A percentile compares a stretch with the other conserved stretches of the same genome.
phyloP scores from a whole-genome alignment of 805 yeast species.

The Pichia rugopelliculosa region DNA sequence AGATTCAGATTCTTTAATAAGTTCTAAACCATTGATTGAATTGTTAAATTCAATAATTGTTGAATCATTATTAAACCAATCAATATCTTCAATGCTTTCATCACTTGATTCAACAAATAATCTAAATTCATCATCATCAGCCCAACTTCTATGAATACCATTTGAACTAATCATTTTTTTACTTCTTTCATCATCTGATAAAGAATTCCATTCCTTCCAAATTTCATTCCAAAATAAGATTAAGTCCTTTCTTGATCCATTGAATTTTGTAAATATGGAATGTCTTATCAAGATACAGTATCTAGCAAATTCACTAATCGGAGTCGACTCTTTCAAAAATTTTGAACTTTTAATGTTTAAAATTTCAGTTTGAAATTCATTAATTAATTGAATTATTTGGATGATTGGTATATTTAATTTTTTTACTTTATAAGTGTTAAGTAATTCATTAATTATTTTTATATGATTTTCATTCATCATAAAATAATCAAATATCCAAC shows the following conservation, averaged over 20 bases:
- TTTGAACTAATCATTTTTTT: constrained; percentile 10
- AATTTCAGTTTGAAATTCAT: constrained; percentile 4
- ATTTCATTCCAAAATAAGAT: constrained; percentile 23
- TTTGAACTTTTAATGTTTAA: constrained; percentile 7
- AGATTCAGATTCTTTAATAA: constrained; percentile 11
- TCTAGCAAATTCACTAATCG: constrained; percentile 24
- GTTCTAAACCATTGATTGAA: constrained; percentile 6
- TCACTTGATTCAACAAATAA: constrained; percentile 15
- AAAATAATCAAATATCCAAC: constrained; percentile 14
- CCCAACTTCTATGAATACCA: constrained; percentile 17
- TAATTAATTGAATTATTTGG: constrained; percentile 6
- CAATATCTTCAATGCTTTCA: constrained; percentile 10
- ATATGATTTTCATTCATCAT: constrained; percentile 10
- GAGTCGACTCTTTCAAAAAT: constrained; percentile 19
- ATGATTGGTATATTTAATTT: constrained; percentile 10
- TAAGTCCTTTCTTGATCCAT: constrained; percentile 18
- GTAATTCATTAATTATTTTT: constrained; percentile 2
- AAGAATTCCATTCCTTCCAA: constrained; percentile 17
- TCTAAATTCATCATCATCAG: constrained; percentile 20
- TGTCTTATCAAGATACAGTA: constrained; percentile 20
- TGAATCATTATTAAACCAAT: constrained; percentile 6
- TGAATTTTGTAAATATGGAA: constrained; percentile 14
- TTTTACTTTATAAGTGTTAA: constrained; percentile 2
- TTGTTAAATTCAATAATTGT: background rate
- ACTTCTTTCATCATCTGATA: constrained; percentile 15